Conservation (phyloP, 805 yeast species). For the Groenewaldozyma salmanticensis region DNA sequence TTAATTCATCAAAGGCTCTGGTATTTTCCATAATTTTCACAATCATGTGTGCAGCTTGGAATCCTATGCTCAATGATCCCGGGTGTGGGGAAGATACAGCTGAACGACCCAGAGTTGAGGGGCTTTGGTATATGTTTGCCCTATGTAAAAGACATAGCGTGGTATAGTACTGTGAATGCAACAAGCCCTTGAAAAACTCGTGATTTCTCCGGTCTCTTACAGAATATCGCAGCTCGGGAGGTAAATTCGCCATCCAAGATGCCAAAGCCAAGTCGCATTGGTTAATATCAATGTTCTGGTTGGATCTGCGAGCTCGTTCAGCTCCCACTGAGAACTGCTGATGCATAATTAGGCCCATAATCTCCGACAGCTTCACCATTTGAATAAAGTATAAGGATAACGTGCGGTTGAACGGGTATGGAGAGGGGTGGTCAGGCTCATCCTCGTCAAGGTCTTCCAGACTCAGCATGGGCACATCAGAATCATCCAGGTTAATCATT, state of each 20-base stretch:
- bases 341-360: conserved; percentile 57
- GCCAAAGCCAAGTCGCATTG: conserved; percentile 72
- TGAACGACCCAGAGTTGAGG: conserved; percentile 12
- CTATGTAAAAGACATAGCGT: conserved; percentile 63
- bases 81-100: conserved; percentile 27
- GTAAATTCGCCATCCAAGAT: conserved; percentile 61
- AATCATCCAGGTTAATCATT: conserved; percentile 58
- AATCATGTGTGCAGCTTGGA: conserved; percentile 72
- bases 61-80: conserved; percentile 75
- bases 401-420: conserved; percentile 36
- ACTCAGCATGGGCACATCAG: conserved; percentile 65
- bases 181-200: conserved; percentile 45
- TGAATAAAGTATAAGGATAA: conserved; percentile 54
- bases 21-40: conserved; percentile 52
- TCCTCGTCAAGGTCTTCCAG: conserved; percentile 55
- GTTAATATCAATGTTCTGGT: conserved; percentile 40
- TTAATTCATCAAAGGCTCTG: conserved; percentile 38
- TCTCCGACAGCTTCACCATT: conserved; percentile 55
- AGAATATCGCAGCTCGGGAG: conserved; percentile 52
- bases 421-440: conserved; percentile 30
- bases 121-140: conserved; percentile 41
- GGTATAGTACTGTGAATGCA: conserved; percentile 64
- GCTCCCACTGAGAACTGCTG: conserved; percentile 66
- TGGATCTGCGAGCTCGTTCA: conserved; percentile 36
- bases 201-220: conserved; percentile 45